Conservation (phyloP, 495 filamentous ascomycete species). For the Lophium mytilinum region DNA sequence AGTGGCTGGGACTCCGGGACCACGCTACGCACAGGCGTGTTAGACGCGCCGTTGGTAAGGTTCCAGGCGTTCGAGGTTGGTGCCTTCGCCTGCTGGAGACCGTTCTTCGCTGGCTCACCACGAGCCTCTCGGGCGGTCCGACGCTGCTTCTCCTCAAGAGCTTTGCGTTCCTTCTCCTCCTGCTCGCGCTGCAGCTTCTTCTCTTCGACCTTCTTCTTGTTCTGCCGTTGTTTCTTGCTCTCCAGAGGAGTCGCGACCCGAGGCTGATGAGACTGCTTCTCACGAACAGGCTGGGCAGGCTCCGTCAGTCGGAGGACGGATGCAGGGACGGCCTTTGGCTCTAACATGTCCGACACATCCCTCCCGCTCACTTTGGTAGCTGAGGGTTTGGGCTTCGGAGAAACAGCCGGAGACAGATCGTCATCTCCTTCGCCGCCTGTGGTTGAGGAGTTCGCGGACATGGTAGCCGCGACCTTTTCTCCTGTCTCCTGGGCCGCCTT, state of each 20-base stretch:
- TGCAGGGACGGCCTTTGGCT: slow-evolving; percentile 56
- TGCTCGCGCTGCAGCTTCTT: slow-evolving; percentile 62
- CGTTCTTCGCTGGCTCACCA: slow-evolving; percentile 66
- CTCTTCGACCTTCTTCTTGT: slow-evolving; percentile 70
- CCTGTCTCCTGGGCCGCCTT: background rate
- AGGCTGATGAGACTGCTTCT: slow-evolving; percentile 56
- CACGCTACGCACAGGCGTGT: slow-evolving; percentile 11
- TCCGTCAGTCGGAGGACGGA: slow-evolving; percentile 69
- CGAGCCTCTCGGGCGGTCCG: slow-evolving; percentile 71
- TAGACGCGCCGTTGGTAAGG: slow-evolving; percentile 30
- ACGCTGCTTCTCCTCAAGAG: slow-evolving; percentile 68
- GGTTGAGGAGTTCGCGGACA: slow-evolving; percentile 44
- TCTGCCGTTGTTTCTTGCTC: slow-evolving; percentile 88
- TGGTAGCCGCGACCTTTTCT: slow-evolving; percentile 14
- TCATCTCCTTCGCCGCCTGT: slow-evolving; percentile 70
- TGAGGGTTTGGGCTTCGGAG: slow-evolving; percentile 7
- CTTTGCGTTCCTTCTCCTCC: slow-evolving; percentile 63
- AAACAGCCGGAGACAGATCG: slow-evolving; percentile 25
- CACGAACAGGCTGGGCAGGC: slow-evolving; percentile 47
- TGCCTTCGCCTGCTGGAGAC: slow-evolving; percentile 51
- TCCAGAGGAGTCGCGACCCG: slow-evolving; percentile 45
- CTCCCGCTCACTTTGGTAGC: slow-evolving; percentile 29
- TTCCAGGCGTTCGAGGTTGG: slow-evolving; percentile 56
- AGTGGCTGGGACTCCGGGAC: slow-evolving; percentile 41
- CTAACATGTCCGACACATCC: slow-evolving; percentile 79